Evolutionary conservation across 2,329 filamentous ascomycete species (phyloP).

Genomic region (Colletotrichum phormii): DNA sequence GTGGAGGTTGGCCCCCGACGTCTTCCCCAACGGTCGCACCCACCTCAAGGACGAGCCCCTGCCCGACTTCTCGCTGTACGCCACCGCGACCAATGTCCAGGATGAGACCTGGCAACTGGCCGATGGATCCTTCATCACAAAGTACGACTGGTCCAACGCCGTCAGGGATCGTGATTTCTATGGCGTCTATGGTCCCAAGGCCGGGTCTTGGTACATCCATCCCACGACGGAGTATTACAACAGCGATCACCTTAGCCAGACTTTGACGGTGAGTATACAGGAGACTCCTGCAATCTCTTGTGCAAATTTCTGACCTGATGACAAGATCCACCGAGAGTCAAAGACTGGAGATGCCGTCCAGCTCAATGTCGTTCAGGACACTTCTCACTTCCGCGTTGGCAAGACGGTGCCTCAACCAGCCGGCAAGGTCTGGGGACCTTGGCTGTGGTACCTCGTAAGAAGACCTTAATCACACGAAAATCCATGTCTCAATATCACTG

Average conservation of each 20-base stretch:
- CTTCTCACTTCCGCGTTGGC: slow-evolving; percentile 34
- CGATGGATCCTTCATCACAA: slow-evolving; percentile 33
- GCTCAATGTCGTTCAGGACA: slow-evolving; percentile 35
- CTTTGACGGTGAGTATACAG: slow-evolving; percentile 16
- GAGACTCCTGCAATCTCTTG: neutral
- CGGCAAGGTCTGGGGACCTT: slow-evolving; percentile 34
- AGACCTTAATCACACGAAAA: too few relatives aligned
- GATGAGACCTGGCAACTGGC: slow-evolving; percentile 36
- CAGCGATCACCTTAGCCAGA: slow-evolving; percentile 34
- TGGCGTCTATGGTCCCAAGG: slow-evolving; percentile 29
- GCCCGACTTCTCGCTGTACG: slow-evolving; percentile 35
- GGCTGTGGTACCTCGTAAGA: slow-evolving; percentile 37
- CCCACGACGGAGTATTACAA: slow-evolving; percentile 32
- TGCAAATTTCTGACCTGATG: neutral
- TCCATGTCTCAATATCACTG: slow-evolving; percentile 26
- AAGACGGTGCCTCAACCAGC: slow-evolving; percentile 23
- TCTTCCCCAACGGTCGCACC: slow-evolving; percentile 33
- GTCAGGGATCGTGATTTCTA: slow-evolving; percentile 36
- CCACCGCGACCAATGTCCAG: slow-evolving; percentile 34
- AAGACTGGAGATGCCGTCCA: slow-evolving; percentile 35
- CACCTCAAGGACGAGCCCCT: slow-evolving; percentile 33
- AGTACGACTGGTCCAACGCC: slow-evolving; percentile 36
- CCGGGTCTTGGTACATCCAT: slow-evolving; percentile 35
- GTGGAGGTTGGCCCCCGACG: slow-evolving; percentile 30
- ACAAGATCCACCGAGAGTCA: slow-evolving; percentile 30